A percentile compares a stretch with the other conserved stretches of the same genome.
phyloP scores from a whole-genome alignment of 768 basidiomycete species.

The Pluteus cervinus region DNA sequence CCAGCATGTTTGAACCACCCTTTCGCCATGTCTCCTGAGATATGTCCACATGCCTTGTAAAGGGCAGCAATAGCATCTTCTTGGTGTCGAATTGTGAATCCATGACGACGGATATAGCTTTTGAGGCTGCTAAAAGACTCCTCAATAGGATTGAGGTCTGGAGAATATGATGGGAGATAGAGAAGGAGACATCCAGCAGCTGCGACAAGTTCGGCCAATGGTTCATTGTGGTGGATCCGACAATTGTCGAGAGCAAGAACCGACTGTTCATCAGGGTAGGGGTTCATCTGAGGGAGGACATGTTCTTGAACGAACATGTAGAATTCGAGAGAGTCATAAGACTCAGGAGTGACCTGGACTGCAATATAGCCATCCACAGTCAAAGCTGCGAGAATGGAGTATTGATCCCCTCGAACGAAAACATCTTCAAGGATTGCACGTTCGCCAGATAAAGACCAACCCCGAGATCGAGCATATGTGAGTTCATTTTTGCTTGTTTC shows the following conservation, averaged over 20 bases:
- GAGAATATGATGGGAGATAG: conserved; percentile 29
- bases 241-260: conserved; percentile 23
- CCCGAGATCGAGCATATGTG: conserved; percentile 15
- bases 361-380: conserved; percentile 23
- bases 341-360: conserved; percentile 15
- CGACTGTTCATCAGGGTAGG: conserved; percentile 10
- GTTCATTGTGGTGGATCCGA: conserved; percentile 17
- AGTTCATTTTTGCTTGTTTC: conserved; percentile 25
- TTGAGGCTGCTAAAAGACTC: conserved; percentile 24
- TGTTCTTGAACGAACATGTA: conserved; percentile 22
- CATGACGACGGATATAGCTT: conserved; percentile 8
- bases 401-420: conserved; percentile 19
- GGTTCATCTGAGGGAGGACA: conserved; percentile 18
- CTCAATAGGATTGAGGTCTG: conserved; percentile 30
- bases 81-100: conserved; percentile 4
- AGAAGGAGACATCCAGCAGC: conserved; percentile 11
- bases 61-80: conserved; percentile 9
- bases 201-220: conserved; percentile 4
- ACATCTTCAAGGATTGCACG: conserved; percentile 12
- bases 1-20: conserved; percentile 18
- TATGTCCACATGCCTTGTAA: conserved; percentile 11
- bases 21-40: conserved; percentile 12
- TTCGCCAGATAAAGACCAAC: conserved; percentile 15
- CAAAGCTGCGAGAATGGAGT: conserved; percentile 24
- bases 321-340: conserved; percentile 17